Base-by-base conservation (phyloP, 2,329 filamentous ascomycete species). In the Claviceps quebecensis region DNA sequence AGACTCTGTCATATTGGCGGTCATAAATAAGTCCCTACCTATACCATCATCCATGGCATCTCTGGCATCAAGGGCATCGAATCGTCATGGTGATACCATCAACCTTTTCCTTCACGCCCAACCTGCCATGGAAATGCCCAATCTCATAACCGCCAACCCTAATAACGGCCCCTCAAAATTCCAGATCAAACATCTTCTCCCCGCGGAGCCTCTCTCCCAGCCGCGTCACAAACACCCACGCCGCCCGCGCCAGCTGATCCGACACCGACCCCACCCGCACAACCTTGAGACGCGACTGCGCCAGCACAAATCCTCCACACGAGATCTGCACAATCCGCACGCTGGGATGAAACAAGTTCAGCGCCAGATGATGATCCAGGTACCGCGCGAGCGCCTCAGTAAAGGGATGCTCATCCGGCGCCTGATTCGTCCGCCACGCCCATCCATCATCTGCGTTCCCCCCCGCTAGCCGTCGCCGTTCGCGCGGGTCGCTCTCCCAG, bases 301-400 rank as follows among this genome's bases (percentile, higher is more conserved):
- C 73, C 11, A 80, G 63, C 39, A 74, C 72, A 52, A 81, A 81
- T 0, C 75, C 76, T 0, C 72, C 73, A 53, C 76, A 80, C 0
- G 75, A 75, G 29, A 81, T 68, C 55, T 77, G 76, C 13, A 65
- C 65, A 23, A 81, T 62, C 1, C 69, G 65, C 3, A 80, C 76
- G n/a, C 70, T 67, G 0, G 77, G 73, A 56, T 80, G 76, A 51
- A 76, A 75, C 55, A 81, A 56, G 57, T 80, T 69, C 14, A 81
- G 61, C 0, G 72, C 75, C 5, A 80, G 65, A 54, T 80, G 76
- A n/a, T 70, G 65, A 51, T 71, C 62, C 6, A 80, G 54, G 52
- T 81, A 80, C 5, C 59, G 59, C 0, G 68, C 71, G 17, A 81
- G 57, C 0, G 76, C 75, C 44, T 74, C 67, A 0, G 69, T 72